Evolutionary conservation across 1,284 basidiomycete species (phyloP), one percentile per base, ranked within the genome.

Genomic region (Takashimella tepidaria): DNA sequence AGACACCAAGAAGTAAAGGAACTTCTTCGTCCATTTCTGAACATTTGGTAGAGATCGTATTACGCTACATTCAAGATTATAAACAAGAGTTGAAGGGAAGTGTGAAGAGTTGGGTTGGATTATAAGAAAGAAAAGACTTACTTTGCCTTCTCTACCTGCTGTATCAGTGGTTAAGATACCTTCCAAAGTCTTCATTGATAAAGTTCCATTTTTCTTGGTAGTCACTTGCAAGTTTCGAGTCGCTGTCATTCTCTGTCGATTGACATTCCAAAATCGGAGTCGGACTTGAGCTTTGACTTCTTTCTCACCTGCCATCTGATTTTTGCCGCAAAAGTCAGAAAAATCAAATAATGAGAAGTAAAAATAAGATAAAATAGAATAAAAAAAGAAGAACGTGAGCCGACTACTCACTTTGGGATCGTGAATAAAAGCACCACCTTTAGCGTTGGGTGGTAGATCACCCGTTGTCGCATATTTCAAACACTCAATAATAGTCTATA

Each of bases 261-360:
- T 92, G 21, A 90, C 88, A 51, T 95, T 91, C 68, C 83, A 82
- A 76, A 98, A 98, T 22, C 95, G 83, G 27, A 99, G 79, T 71
- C 93, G 90, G 58, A 98, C 95, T 76, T 98, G 93, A 1, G 96
- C 96, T 77, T 96, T 98, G 64, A 98, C 95, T 69, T 97, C 92
- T 71, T 93, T 96, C 77, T 96, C 90, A 66, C 92, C 92, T 6
- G 95, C 95, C 85, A 99, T 95, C 82, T 82, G 63, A 10, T 12
- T 6, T 10, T 21, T 43, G 53, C 41, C 56, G 31, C 31, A 16
- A 8, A 37, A 37, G 31, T 16, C 31, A 37, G 37, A 16, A 46
- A 11, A 19, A 45, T 50, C 50, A 55, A 46, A 46, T 46, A 43
- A 19, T 21, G 19, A 40, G 19, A 45, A 1, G n/a, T 19, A 5